These are phyloP conservation scores for Mesotaenium endlicherianum DNA, from an alignment of 139 green algal species.

Conservation along the genomic window DNA sequence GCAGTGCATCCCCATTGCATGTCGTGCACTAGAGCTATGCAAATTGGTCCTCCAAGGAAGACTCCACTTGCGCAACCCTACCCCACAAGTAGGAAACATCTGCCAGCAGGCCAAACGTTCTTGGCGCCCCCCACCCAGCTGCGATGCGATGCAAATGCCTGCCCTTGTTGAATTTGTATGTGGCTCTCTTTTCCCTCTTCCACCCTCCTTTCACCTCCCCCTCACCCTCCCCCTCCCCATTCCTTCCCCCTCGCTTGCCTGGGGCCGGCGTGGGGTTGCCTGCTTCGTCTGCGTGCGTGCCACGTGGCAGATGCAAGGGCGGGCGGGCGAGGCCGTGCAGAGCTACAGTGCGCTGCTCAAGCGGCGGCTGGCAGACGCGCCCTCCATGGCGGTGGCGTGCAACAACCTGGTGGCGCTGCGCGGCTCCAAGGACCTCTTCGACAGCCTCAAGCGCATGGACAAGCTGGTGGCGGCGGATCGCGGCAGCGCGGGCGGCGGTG, in stretches of 20 bases:
- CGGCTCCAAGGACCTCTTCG: slow-evolving; percentile 40
- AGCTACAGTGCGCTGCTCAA: slow-evolving; percentile 44
- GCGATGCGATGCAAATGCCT: no score
- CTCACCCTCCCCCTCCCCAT: neutral
- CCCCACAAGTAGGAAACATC: no score
- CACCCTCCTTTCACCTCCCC: neutral
- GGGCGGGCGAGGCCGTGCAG: slow-evolving; percentile 30
- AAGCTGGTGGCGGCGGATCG: slow-evolving; percentile 33
- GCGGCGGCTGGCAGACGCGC: slow-evolving; percentile 54
- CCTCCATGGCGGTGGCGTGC: slow-evolving; percentile 60
- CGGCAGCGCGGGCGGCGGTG: neutral
- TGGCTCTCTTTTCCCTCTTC: no score
- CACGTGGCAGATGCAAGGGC: slow-evolving; percentile 10
- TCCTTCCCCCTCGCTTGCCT: neutral
- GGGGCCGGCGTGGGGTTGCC: neutral
- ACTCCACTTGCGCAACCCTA: no score
- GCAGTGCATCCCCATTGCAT: no score
- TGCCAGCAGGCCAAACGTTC: no score
- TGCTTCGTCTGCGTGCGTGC: neutral
- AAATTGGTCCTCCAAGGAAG: no score
- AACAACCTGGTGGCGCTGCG: slow-evolving; percentile 68
- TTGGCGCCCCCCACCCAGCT: no score
- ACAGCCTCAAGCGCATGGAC: slow-evolving; percentile 71
- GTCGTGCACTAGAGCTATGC: no score
- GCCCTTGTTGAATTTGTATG: no score